phyloP scores from a whole-genome alignment of 192 early-diverging fungal species.

The Ambispora gerdemannii region DNA sequence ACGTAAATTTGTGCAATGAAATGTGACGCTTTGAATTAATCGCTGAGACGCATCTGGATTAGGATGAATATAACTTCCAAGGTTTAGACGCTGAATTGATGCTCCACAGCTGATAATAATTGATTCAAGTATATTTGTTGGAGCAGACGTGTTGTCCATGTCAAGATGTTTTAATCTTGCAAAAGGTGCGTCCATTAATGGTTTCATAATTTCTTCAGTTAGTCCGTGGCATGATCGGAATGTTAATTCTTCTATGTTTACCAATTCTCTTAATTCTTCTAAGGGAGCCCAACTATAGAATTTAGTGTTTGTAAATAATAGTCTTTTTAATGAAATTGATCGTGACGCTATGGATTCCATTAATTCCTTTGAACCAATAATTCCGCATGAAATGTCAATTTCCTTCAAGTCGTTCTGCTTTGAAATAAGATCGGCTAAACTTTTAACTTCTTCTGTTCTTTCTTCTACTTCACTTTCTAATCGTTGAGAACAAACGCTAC shows the following conservation, averaged over 20 bases:
- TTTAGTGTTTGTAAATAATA: conserved; percentile 2
- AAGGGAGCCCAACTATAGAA: conserved; percentile 17
- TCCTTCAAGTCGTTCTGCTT: conserved; percentile 1
- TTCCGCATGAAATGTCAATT: conserved; percentile 10
- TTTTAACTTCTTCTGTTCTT: conserved; percentile 12
- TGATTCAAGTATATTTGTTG: neutral
- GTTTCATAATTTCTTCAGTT: conserved; percentile 9
- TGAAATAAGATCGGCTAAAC: conserved; percentile 11
- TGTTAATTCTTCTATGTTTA: neutral
- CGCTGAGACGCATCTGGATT: neutral
- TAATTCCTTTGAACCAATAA: neutral
- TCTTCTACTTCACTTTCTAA: conserved; percentile 12
- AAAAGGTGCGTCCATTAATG: neutral
- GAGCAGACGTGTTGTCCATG: conserved; percentile 1
- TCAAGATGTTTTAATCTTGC: neutral
- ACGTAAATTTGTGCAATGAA: conserved; percentile 10
- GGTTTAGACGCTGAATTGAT: neutral
- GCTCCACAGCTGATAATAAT: neutral
- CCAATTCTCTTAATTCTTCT: neutral
- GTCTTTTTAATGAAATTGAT: neutral
- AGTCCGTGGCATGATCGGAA: conserved; percentile 1
- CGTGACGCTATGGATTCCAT: conserved; percentile 13
- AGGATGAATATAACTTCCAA: conserved; percentile 3
- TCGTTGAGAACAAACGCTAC: neutral
- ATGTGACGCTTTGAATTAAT: neutral